These are phyloP conservation scores for Triticum timopheevii DNA, from an alignment of 176 grass and related monocot genomes.

Conservation along the genomic window DNA sequence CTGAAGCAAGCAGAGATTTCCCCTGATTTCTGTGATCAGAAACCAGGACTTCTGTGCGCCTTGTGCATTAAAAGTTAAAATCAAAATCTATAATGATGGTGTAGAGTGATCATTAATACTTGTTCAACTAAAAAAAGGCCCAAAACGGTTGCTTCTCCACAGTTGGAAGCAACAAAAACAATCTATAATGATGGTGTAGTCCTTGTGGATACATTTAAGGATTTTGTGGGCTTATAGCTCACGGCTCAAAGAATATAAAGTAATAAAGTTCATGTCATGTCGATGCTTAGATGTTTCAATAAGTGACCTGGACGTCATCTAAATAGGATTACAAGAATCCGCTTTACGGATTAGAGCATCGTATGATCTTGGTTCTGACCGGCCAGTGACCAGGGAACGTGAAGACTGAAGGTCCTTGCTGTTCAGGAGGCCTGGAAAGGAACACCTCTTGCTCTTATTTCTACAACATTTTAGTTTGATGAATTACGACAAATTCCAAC, in stretches of 20 bases:
- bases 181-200: not conserved
- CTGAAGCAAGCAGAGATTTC: no score
- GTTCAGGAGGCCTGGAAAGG: not conserved
- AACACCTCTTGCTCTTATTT: not conserved
- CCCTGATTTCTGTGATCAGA: no score
- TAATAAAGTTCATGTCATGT: not conserved
- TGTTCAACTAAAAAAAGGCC: not conserved
- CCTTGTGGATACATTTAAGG: not conserved
- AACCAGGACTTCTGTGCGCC: no score
- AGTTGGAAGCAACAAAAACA: not conserved
- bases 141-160: not conserved
- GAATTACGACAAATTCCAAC: not conserved
- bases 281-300: not conserved
- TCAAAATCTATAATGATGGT: no score
- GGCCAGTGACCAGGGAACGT: not conserved
- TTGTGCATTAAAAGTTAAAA: no score
- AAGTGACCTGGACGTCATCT: not conserved
- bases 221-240: not conserved
- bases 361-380: slow-evolving; percentile 10
- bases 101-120: no score
- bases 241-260: slow-evolving; percentile 3
- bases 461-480: not conserved
- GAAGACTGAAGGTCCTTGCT: not conserved
- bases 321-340: not conserved
- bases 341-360: not conserved